Conservation (phyloP, 306 rosid species). For the Sicyos edulis region DNA sequence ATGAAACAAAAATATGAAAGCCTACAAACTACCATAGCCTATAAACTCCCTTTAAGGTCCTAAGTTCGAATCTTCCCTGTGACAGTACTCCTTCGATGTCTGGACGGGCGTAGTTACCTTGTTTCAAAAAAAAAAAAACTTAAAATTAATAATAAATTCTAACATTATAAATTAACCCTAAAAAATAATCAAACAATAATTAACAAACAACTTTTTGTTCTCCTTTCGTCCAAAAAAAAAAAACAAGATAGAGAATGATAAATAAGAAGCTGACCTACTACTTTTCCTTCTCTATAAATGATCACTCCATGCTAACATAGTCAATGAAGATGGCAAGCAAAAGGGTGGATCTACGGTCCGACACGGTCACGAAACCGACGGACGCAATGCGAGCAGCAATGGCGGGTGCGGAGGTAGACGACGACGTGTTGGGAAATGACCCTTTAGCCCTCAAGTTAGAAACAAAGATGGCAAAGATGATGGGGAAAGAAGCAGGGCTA, state of each 20-base stretch:
- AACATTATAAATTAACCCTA: too few species aligned
- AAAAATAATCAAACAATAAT: too few species aligned
- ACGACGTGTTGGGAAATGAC: slow-evolving; percentile 65
- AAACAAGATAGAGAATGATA: neutral
- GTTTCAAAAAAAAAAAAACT: too few species aligned
- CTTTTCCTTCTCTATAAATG: neutral
- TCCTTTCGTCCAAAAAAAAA: too few species aligned
- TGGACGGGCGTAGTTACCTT: too few species aligned
- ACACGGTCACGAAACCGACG: slow-evolving; percentile 82
- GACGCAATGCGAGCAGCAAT: slow-evolving; percentile 80
- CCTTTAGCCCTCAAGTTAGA: slow-evolving; percentile 64
- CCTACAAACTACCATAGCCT: too few species aligned
- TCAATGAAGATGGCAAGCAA: slow-evolving; percentile 41
- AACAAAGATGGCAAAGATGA: slow-evolving; percentile 57
- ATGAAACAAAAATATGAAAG: too few species aligned
- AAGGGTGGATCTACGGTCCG: slow-evolving; percentile 79
- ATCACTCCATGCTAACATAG: neutral
- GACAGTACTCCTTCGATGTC: too few species aligned
- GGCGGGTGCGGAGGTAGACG: slow-evolving; percentile 58
- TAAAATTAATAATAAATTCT: too few species aligned
- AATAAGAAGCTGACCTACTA: neutral
- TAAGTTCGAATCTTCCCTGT: too few species aligned
- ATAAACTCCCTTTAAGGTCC: too few species aligned
- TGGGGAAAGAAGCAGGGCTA: slow-evolving; percentile 78
- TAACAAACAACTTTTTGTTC: too few species aligned